phyloP scores from a whole-genome alignment of 2,329 filamentous ascomycete species.

The Scedosporium minutisporum region DNA sequence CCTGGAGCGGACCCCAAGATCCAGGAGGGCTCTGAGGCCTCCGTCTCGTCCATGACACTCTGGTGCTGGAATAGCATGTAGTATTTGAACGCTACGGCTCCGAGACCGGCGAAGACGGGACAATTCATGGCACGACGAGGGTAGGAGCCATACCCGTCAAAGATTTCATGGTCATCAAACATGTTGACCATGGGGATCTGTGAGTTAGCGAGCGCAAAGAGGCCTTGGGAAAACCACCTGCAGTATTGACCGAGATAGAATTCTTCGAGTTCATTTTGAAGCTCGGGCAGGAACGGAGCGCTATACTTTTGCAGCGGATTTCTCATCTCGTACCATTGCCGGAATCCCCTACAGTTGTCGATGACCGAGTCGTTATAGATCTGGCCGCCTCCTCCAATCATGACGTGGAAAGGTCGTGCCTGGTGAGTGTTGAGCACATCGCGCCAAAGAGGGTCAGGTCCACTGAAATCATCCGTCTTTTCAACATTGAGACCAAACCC shows the following conservation, averaged over 20 bases:
- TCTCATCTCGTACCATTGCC: conserved; percentile 73
- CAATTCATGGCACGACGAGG: conserved; percentile 84
- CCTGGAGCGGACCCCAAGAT: conserved; percentile 69
- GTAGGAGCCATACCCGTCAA: conserved; percentile 89
- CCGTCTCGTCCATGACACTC: conserved; percentile 69
- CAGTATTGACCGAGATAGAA: conserved; percentile 86
- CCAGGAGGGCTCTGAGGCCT: conserved; percentile 84
- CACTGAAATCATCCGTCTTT: conserved; percentile 63
- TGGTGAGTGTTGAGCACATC: conserved; percentile 92
- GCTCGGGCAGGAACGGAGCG: conserved; percentile 64
- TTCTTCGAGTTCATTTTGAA: conserved; percentile 79
- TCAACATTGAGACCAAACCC: conserved; percentile 80
- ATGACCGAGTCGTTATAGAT: conserved; percentile 88
- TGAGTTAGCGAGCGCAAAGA: conserved; percentile 84
- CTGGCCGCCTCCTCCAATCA: conserved; percentile 95
- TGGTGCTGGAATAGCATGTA: conserved; percentile 99
- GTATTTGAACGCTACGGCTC: conserved; percentile 92
- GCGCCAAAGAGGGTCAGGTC: conserved; percentile 92
- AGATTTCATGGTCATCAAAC: conserved; percentile 90
- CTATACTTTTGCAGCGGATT: conserved; percentile 72
- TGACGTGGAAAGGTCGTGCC: conserved; percentile 87
- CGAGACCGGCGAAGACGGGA: conserved; percentile 80
- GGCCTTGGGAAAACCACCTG: conserved; percentile 92
- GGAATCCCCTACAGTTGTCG: conserved; percentile 65
- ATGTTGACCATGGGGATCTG: conserved; percentile 99